A percentile compares a stretch with the other conserved stretches of the same genome.
Evolutionary conservation across 1,284 basidiomycete species (phyloP).

Genomic region (Malassezia dermatis): DNA sequence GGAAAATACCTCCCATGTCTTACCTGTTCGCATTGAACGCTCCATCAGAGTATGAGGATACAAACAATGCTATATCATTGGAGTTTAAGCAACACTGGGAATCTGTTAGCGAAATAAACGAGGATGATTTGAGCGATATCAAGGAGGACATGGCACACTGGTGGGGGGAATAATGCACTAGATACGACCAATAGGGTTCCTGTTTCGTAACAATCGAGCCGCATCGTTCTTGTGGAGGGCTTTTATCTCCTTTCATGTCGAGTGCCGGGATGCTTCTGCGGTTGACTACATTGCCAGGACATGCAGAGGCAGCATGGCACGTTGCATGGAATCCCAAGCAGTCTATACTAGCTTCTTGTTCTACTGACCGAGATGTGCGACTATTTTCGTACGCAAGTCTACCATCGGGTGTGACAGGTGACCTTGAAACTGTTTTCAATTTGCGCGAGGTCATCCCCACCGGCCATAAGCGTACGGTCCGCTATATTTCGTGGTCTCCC

Average conservation of each 20-base stretch:
- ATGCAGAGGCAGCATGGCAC: constrained; percentile 57
- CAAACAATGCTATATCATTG: constrained; percentile 15
- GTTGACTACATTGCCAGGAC: constrained; percentile 17
- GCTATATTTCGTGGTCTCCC: constrained; percentile 78
- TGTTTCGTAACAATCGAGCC: background rate
- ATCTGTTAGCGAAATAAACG: constrained; percentile 25
- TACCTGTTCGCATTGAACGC: constrained; percentile 7
- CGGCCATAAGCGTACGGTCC: constrained; percentile 81
- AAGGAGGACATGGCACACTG: constrained; percentile 20
- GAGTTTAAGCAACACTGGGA: constrained; percentile 32
- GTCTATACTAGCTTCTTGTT: constrained; percentile 78
- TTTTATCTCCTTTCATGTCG: background rate
- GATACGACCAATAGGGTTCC: background rate
- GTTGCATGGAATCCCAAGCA: constrained; percentile 81
- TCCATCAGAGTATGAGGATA: background rate
- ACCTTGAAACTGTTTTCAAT: constrained; percentile 28
- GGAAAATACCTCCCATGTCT: constrained; percentile 66
- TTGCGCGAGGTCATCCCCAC: constrained; percentile 52
- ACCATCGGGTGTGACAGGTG: constrained; percentile 9
- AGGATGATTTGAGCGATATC: constrained; percentile 23
- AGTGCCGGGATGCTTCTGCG: background rate
- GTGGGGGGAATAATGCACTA: constrained; percentile 16
- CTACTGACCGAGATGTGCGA: constrained; percentile 81
- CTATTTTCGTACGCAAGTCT: constrained; percentile 61
- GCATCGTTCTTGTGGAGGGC: background rate